Percentiles rank a stretch among this genome's conserved stretches.
These are phyloP conservation scores for Pichia scutulata DNA, from an alignment of 805 yeast species.

Conservation along the genomic window DNA sequence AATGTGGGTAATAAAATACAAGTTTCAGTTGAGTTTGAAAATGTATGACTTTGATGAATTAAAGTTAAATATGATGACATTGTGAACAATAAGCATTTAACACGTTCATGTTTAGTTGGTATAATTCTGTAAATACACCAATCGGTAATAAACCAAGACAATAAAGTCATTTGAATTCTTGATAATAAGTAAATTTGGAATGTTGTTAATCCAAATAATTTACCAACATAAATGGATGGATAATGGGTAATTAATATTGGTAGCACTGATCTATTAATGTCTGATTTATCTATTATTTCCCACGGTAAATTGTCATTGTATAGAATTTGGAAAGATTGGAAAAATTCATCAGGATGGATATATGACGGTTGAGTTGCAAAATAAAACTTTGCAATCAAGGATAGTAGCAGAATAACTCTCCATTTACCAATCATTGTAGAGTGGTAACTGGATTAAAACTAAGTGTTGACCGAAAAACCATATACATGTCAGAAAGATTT, in stretches of 20 bases:
- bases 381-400: slow-evolving; percentile 42
- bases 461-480: background rate
- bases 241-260: slow-evolving; percentile 65
- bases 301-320: slow-evolving; percentile 57
- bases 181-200: slow-evolving; percentile 43
- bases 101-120: slow-evolving; percentile 28
- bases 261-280: slow-evolving; percentile 64
- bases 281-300: slow-evolving; percentile 54
- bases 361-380: slow-evolving; percentile 70
- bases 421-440: slow-evolving; percentile 17
- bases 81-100: slow-evolving; percentile 39
- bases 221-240: slow-evolving; percentile 44
- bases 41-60: slow-evolving; percentile 77
- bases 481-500: too few species aligned
- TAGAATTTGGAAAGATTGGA: slow-evolving; percentile 79
- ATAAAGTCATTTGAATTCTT: slow-evolving; percentile 37
- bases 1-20: slow-evolving; percentile 42
- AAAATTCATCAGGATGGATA: slow-evolving; percentile 97
- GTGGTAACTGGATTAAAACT: background rate
- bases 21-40: slow-evolving; percentile 83
- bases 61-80: slow-evolving; percentile 63
- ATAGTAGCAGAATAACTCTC: slow-evolving; percentile 39
- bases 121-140: slow-evolving; percentile 24
- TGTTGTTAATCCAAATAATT: slow-evolving; percentile 33
- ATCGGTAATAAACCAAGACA: slow-evolving; percentile 28